These are phyloP conservation scores for Penicillium sp. DNA, from an alignment of 2,329 filamentous ascomycete genomes.

Conservation along the genomic window DNA sequence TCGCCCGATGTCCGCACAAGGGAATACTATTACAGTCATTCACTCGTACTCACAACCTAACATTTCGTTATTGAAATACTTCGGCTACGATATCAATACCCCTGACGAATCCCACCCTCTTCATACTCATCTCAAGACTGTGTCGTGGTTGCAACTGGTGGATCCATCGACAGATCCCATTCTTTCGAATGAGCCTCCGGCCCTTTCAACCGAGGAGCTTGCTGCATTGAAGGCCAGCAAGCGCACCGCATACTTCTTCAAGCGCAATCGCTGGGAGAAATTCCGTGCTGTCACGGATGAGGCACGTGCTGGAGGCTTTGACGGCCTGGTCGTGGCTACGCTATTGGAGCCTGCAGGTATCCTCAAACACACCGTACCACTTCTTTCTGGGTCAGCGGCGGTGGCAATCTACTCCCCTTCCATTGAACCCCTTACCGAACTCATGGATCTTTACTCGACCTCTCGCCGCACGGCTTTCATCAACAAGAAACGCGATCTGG, in stretches of 20 bases:
- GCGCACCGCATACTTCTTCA: constrained; percentile 79
- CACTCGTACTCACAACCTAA: constrained; percentile 73
- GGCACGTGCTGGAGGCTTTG: constrained; percentile 68
- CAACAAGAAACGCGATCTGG: constrained; percentile 29
- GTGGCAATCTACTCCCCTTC: constrained; percentile 79
- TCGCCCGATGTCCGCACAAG: constrained; percentile 40
- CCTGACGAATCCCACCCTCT: constrained; percentile 67
- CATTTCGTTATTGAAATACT: constrained; percentile 80
- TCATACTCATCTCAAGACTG: constrained; percentile 68
- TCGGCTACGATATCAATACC: constrained; percentile 69
- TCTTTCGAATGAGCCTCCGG: constrained; percentile 61
- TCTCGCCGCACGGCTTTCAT: constrained; percentile 68
- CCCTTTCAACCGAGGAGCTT: constrained; percentile 56
- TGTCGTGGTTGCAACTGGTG: constrained; percentile 89
- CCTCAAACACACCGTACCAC: constrained; percentile 66
- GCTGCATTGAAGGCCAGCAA: constrained; percentile 72
- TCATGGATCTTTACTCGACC: constrained; percentile 81
- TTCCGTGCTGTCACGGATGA: constrained; percentile 67
- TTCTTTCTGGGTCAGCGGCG: constrained; percentile 75
- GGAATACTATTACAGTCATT: constrained; percentile 55
- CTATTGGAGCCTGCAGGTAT: constrained; percentile 75
- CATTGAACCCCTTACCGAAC: constrained; percentile 68
- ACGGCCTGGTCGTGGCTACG: constrained; percentile 75
- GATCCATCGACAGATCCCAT: constrained; percentile 67
- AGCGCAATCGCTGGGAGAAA: constrained; percentile 74